Conservation (phyloP, 1,284 basidiomycete species). For the Entoloma clypeatum region DNA sequence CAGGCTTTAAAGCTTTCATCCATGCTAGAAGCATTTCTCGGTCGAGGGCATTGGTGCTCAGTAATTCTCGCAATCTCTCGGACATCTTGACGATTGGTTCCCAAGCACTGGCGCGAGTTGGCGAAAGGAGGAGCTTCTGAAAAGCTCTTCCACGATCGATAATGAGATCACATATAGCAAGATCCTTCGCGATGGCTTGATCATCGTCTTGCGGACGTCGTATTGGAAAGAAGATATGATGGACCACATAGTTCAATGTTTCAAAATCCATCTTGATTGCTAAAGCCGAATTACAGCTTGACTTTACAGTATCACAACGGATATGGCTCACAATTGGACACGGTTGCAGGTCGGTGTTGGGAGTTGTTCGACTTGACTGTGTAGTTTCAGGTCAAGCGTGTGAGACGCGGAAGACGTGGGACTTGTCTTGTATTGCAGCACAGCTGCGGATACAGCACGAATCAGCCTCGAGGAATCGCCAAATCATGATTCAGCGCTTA, state of each 20-base stretch:
- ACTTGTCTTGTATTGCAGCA: too few relatives aligned
- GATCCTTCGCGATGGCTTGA: constrained; percentile 18
- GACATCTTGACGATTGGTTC: constrained; percentile 23
- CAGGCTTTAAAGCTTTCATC: constrained; percentile 16
- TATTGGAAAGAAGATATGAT: constrained; percentile 40
- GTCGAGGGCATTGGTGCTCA: not conserved
- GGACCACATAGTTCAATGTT: constrained; percentile 36
- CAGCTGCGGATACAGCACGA: too few relatives aligned
- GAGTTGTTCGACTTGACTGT: too few relatives aligned
- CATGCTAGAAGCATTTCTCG: constrained; percentile 7
- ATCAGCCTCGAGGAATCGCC: too few relatives aligned
- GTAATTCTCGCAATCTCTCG: constrained; percentile 13
- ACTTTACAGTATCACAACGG: too few relatives aligned
- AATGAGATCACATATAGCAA: constrained; percentile 21
- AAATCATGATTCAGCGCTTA: too few relatives aligned
- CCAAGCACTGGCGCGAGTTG: constrained; percentile 22
- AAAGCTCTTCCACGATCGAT: constrained; percentile 13
- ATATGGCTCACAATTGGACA: too few relatives aligned
- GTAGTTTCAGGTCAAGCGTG: too few relatives aligned
- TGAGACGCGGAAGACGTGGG: too few relatives aligned
- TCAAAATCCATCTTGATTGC: too few relatives aligned
- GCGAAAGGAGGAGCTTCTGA: not conserved
- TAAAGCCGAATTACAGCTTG: too few relatives aligned
- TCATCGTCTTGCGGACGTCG: constrained; percentile 38
- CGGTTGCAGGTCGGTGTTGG: too few relatives aligned